Conservation (phyloP, 2,329 filamentous ascomycete genomes). For the Trichoderma aggressivum region DNA sequence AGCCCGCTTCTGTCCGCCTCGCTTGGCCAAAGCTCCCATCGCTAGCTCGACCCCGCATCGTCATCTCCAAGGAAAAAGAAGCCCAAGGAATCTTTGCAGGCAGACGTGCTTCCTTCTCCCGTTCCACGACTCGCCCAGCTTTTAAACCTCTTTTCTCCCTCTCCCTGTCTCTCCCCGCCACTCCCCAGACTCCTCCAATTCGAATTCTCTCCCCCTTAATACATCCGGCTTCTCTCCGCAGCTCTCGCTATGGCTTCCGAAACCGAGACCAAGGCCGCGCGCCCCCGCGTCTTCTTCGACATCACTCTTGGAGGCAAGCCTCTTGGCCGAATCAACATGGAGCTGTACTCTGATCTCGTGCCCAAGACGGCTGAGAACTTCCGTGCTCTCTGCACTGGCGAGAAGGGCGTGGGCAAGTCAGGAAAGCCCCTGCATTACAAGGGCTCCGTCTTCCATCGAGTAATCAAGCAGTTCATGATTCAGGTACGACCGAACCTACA, state of each 20-base stretch:
- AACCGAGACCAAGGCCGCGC: conserved; percentile 48
- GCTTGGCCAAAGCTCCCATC: neutral
- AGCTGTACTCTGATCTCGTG: conserved; percentile 73
- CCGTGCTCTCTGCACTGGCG: conserved; percentile 87
- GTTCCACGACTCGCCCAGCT: neutral
- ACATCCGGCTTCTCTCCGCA: neutral
- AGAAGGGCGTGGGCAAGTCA: conserved; percentile 78
- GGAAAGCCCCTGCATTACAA: conserved; percentile 92
- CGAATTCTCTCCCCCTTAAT: neutral
- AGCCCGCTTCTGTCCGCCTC: neutral
- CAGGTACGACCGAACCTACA: conserved; percentile 26
- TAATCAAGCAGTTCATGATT: conserved; percentile 99
- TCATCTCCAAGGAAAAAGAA: conserved; percentile 6
- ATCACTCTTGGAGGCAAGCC: conserved; percentile 73
- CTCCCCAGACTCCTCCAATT: neutral
- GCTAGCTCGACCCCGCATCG: conserved; percentile 12
- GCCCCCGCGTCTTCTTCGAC: conserved; percentile 89
- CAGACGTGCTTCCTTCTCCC: neutral
- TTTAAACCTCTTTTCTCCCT: neutral
- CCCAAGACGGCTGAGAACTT: conserved; percentile 98
- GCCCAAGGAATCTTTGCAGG: neutral
- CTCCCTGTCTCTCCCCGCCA: too few relatives aligned
- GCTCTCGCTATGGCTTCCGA: conserved; percentile 39
- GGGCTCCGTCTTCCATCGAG: conserved; percentile 86
- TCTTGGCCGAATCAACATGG: conserved; percentile 78